Percentiles rank a stretch among this genome's conserved stretches.
Conservation (phyloP, 2,329 filamentous ascomycete genomes). For the Tolypocladium tropicale region DNA sequence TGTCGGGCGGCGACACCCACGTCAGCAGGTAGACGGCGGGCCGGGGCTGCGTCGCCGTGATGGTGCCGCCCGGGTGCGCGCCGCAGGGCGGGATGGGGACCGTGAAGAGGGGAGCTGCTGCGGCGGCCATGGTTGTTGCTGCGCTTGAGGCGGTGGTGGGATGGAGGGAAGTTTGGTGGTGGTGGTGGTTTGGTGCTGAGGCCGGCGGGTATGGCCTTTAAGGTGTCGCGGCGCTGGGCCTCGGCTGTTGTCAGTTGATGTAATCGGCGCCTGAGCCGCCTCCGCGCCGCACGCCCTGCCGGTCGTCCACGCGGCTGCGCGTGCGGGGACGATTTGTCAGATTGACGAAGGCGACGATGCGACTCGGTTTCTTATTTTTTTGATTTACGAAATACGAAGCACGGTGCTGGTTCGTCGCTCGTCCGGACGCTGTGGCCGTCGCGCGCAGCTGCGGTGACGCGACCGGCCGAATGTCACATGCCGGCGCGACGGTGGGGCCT, state of each 20-base stretch:
- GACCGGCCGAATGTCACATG: neutral
- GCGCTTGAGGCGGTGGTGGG: neutral
- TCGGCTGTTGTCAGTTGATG: neutral
- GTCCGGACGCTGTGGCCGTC: neutral
- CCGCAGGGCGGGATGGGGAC: constrained; percentile 43
- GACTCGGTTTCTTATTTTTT: no score
- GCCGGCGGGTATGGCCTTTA: neutral
- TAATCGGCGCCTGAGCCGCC: neutral
- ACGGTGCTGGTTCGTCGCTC: neutral
- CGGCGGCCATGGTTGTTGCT: neutral
- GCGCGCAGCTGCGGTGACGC: neutral
- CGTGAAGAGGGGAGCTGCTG: constrained; percentile 20
- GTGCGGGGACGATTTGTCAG: no score
- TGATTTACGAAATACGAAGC: neutral
- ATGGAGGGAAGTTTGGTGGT: neutral
- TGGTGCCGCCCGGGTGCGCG: constrained; percentile 40
- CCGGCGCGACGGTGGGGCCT: neutral
- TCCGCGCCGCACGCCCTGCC: neutral
- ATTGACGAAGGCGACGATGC: no score
- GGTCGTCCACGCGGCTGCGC: no score
- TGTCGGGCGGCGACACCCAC: constrained; percentile 62
- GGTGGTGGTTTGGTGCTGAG: neutral
- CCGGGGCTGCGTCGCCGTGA: constrained; percentile 52
- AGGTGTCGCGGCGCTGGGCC: neutral
- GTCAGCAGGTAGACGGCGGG: constrained; percentile 61